Base-by-base conservation (phyloP, 1,139 yeast species). In the Ashbya aceris region DNA sequence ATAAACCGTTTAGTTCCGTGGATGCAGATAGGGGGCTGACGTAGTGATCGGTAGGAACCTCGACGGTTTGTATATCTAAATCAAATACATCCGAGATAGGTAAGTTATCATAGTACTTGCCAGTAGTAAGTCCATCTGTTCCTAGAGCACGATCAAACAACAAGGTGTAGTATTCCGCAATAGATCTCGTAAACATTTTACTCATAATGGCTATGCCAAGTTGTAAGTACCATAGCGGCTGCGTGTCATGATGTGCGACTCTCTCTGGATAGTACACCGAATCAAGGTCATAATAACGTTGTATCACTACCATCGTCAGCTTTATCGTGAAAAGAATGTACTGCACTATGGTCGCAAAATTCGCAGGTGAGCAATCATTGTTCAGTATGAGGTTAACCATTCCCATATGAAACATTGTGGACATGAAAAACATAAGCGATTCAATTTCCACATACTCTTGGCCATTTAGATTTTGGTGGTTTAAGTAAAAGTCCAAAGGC, bases 201-300 rank as follows among this genome's bases (percentile, higher is more conserved):
- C 38, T 39, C 28, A 37, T 10, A 4, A 43, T 4, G 7, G 31
- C 33, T 6, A 30, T 11, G 11, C 43, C 38, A n/a, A 37, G 33
- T 5, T 17, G 27, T 12, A 42, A 36, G 12, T 42, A 3, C 9
- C 14, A 17, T 7, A 41, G 34, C 7, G 41, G 33, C 8, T 30
- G 32, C 8, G 27, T 33, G 2, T 8, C 8, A 13, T 17, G n/a
- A 7, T 36, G 39, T 8, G 14, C 10, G 3, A 32, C 31, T 7
- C 29, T n/a, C 8, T 33, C 29, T 3, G 28, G 30, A 8, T 39
- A 39, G 12, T n/a, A 34, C 17, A 11, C 34, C 12, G 36, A 32
- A 28, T 45, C 48, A 10, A 45, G 29, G 5, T 30, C 42, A 32
- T 38, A 41, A 37, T 34, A 45, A 3, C 43, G 39, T 30, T 45